Evolutionary conservation across 129 eudicot genomes (phyloP), one percentile per base, ranked within the genome.

Genomic region (Gnaphalium uliginosum): DNA sequence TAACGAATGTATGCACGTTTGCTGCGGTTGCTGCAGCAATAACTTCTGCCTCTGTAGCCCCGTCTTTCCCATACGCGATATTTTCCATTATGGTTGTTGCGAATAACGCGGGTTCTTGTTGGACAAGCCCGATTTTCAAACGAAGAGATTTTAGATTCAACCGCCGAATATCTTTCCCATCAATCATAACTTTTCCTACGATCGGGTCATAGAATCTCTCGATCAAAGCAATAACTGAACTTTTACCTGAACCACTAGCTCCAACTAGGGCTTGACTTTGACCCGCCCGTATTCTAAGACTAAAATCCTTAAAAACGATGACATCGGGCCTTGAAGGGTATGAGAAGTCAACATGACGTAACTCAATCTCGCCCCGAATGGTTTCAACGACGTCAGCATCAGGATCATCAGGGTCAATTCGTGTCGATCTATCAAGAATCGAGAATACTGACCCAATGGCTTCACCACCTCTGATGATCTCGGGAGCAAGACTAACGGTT

Each of bases 251-350:
- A 17, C 98, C 98, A 66, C 98, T 94, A 1, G 98, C 93, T 59
- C 98, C 98, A 4, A 94, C 98, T 3, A 94, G 86, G 22, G 98
- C 98, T 75, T 94, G 98, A 86, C 98, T 94, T 54, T 89, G 96
- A 14, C 98, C 98, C 0, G 98, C 96, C 39, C 98, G 87, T 77
- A 94, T 94, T 59, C 97, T 84, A 7, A 94, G 93, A 85, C 79
- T 89, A 18, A 94, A 78, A 65, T 94, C 97, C 83, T 91, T 90
- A 69, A 94, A 94, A 22, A 94, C 90, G 3, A 73, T 61, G 4
- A 94, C 89, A 68, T 94, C 98, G 0, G 97, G 97, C 4, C 98
- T 78, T 4, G 98, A 91, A 25, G 98, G 98, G 85, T 94, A 94
- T 0, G 97, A 79, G 63, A 94, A 94, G 75, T 94, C 98, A 5